A percentile compares a stretch with the other conserved stretches of the same genome.
Evolutionary conservation across 176 grass and related monocot genomes (phyloP).

Genomic region (Urochloa ruziziensis): DNA sequence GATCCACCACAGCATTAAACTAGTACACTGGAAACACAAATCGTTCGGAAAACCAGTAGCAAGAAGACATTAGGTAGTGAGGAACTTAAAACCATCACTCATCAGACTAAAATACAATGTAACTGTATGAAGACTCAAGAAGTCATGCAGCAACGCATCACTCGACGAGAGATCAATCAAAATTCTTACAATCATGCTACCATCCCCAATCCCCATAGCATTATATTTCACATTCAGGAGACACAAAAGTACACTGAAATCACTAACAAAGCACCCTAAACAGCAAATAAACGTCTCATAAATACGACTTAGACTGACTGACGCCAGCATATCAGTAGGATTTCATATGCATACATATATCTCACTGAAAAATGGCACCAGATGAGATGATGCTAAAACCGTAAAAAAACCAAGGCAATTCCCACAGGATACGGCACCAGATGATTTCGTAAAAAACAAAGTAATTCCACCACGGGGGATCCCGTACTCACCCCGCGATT

Average conservation of each 20-base stretch:
- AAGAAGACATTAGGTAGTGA: neutral
- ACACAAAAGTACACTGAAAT: neutral
- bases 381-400: too few relatives aligned
- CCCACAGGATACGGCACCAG: neutral
- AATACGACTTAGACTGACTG: neutral
- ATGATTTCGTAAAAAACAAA: neutral
- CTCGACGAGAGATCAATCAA: neutral
- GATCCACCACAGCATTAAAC: neutral
- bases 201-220: neutral
- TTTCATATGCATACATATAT: neutral
- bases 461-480: neutral
- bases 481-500: conserved; percentile 82
- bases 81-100: conserved; percentile 1
- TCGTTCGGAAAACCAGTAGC: neutral
- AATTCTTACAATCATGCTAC: neutral
- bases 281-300: neutral
- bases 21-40: neutral
- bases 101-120: neutral
- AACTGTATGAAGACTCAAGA: neutral
- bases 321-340: neutral
- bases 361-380: neutral
- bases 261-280: neutral
- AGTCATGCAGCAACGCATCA: neutral
- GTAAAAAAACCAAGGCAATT: neutral
- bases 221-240: neutral